Evolutionary conservation across 2,329 filamentous ascomycete genomes (phyloP), one percentile per base, ranked within the genome.

Genomic region (Rachicladosporium sp.): DNA sequence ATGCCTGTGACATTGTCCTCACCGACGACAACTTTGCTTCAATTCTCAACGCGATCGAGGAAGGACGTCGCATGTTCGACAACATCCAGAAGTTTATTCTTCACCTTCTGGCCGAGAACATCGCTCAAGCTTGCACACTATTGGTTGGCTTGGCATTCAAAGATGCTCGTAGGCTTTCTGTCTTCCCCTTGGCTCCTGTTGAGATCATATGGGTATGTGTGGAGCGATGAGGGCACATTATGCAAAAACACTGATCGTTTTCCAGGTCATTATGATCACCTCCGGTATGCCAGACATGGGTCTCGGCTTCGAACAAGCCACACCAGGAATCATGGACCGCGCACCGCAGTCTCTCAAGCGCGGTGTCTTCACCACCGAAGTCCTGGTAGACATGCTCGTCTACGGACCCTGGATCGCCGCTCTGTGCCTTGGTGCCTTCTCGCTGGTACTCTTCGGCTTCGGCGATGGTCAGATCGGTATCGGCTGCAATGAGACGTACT

Each of bases 1-100:
- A 81, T 33, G 84, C 84, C 57, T 68, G 84, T 49, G 58, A 93
- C 54, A 91, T 93, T 71, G 82, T 93, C 27, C 67, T 93, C 31
- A 87, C 82, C 0, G 83, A 91, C 56, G 85, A 91, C 64, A 88
- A 89, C 63, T 93, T 93, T 62, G 83, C 86, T 48, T 83, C 78
- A 1, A 88, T 88, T 44, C 78, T 89, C 10, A 76, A 82, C 30
- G 82, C 83, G 2, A 83, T 89, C 49, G 80, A 82, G 48, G 82
- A 89, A 60, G 84, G 84, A 10, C 74, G 83, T 7, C 74, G 83
- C 51, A 84, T 89, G 71, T 88, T 87, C 55, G 82, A 87, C 59
- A 89, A 89, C 53, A 86, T 89, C 46, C 82, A 89, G 54, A 88
- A 88, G 51, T 89, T 89, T 51, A 77, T 89, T 35, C 68, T 89